Conservation (phyloP, 305 asterid genomes). For the Vinca major region DNA sequence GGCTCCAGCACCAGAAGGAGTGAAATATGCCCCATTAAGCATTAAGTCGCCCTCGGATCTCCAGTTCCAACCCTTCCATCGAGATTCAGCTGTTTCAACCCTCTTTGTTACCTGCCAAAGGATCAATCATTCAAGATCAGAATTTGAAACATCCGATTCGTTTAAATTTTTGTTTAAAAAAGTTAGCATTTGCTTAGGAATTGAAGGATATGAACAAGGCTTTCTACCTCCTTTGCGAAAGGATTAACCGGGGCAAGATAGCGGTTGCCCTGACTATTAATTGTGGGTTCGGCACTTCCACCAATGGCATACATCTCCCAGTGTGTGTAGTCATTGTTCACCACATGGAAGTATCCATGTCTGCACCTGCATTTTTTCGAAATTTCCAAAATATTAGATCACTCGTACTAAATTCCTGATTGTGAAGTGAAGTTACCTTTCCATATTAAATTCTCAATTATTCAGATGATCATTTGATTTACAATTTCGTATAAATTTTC, state of each 20-base stretch:
- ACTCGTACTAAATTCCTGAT: not conserved
- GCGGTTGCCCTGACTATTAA: conserved; percentile 89
- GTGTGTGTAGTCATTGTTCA: conserved; percentile 91
- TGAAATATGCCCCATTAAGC: conserved; percentile 93
- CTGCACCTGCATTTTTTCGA: conserved; percentile 50
- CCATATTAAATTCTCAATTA: not conserved
- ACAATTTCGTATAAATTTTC: too few species aligned
- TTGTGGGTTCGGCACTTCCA: conserved; percentile 83
- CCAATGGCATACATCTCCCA: conserved; percentile 99
- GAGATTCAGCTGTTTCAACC: conserved; percentile 50
- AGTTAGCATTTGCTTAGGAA: not conserved
- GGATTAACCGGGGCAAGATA: conserved; percentile 74
- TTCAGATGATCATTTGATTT: too few species aligned
- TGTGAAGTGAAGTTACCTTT: not conserved
- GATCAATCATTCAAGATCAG: conserved; percentile 4
- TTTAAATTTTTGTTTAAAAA: not conserved
- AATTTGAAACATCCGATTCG: not conserved
- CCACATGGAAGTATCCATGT: conserved; percentile 88
- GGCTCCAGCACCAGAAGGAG: conserved; percentile 92
- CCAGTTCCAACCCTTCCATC: conserved; percentile 93
- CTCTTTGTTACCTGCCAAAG: conserved; percentile 70
- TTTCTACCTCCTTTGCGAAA: conserved; percentile 71
- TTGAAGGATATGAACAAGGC: conserved; percentile 2
- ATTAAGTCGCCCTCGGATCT: conserved; percentile 81
- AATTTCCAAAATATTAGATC: conserved; percentile 4